Evolutionary conservation across 805 yeast genomes (phyloP).

Genomic region (Yarrowia deformans): DNA sequence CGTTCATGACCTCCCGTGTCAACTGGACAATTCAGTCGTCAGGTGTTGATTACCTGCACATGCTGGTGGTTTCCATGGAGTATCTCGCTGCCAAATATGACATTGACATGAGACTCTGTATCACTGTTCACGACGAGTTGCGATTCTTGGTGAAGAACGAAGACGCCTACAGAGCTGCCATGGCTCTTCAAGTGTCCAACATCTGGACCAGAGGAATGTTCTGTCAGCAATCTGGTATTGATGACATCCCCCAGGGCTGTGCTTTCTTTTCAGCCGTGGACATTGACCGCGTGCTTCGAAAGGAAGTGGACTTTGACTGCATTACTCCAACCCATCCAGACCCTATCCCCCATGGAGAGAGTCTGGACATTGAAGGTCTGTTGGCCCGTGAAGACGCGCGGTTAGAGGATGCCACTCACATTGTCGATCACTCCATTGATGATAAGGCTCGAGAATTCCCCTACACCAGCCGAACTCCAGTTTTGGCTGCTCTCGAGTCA

Average conservation of each 20-base stretch:
- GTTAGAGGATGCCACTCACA: conserved; percentile 15
- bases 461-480: not conserved
- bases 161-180: conserved; percentile 77
- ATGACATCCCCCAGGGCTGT: conserved; percentile 90
- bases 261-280: conserved; percentile 96
- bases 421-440: not conserved
- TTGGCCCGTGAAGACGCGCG: conserved; percentile 24
- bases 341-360: conserved; percentile 80
- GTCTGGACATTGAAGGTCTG: conserved; percentile 60
- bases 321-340: conserved; percentile 84
- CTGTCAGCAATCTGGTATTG: conserved; percentile 87
- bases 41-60: conserved; percentile 94
- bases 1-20: conserved; percentile 85
- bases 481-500: conserved; percentile 19
- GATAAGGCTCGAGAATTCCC: not conserved
- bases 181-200: conserved; percentile 87
- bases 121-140: conserved; percentile 96
- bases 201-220: conserved; percentile 97
- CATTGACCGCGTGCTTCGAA: conserved; percentile 83
- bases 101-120: conserved; percentile 75
- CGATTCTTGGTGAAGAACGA: conserved; percentile 77
- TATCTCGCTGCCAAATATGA: conserved; percentile 69
- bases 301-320: conserved; percentile 92
- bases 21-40: conserved; percentile 99
- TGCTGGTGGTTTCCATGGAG: conserved; percentile 85